These are phyloP conservation scores for Aspergillus quadricinctus DNA, from an alignment of 2,329 filamentous ascomycete genomes.

Conservation along the genomic window DNA sequence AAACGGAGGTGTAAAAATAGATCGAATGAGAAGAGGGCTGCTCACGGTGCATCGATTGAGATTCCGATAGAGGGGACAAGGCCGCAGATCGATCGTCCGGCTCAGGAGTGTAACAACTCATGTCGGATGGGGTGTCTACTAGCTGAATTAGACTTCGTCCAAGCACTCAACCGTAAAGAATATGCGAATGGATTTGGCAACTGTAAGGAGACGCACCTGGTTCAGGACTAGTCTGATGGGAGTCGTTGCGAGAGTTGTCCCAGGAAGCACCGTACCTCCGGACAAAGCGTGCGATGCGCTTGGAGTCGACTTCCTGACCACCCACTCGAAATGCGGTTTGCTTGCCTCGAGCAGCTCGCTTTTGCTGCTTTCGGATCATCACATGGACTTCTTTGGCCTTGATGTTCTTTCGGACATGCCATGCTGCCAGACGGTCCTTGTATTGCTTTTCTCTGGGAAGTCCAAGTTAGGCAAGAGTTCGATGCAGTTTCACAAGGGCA, in stretches of 20 bases:
- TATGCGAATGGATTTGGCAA: too few species aligned
- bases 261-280: slow-evolving; percentile 28
- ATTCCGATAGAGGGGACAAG: slow-evolving; percentile 26
- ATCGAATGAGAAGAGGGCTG: slow-evolving; percentile 8
- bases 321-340: slow-evolving; percentile 33
- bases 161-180: neutral
- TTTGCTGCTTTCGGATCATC: slow-evolving; percentile 36
- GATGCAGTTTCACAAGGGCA: neutral
- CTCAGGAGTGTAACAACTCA: slow-evolving; percentile 36
- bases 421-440: slow-evolving; percentile 35
- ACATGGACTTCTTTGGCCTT: slow-evolving; percentile 35
- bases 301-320: slow-evolving; percentile 31
- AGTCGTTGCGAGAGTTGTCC: slow-evolving; percentile 19
- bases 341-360: slow-evolving; percentile 35
- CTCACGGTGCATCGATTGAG: slow-evolving; percentile 24
- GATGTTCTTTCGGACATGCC: slow-evolving; percentile 37
- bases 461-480: slow-evolving; percentile 3
- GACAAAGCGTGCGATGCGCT: slow-evolving; percentile 32
- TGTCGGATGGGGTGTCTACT: slow-evolving; percentile 34
- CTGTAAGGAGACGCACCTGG: slow-evolving; percentile 21
- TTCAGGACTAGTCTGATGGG: slow-evolving; percentile 26
- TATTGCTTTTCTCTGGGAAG: slow-evolving; percentile 35
- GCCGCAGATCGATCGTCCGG: slow-evolving; percentile 27
- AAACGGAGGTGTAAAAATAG: neutral
- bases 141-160: neutral